Evolutionary conservation across 208 protist genomes (phyloP).

Genomic region (Trypanosoma caninum): DNA sequence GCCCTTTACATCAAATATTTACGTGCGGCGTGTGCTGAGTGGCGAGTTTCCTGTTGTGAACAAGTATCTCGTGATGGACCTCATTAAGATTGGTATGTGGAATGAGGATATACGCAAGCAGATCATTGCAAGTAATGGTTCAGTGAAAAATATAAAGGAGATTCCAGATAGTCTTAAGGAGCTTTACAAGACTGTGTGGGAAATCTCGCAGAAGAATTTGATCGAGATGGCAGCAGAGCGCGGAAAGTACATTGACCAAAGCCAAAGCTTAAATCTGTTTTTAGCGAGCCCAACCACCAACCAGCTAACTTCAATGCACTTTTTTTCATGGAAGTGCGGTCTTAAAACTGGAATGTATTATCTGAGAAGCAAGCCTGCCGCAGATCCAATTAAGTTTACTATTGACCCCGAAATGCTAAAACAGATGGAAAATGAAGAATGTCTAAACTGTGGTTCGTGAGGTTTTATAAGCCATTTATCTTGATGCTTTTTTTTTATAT

Average conservation of each 20-base stretch:
- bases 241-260: conserved; percentile 99
- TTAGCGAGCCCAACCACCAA: conserved; percentile 92
- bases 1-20: conserved; percentile 99
- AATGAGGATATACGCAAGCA: conserved; percentile 92
- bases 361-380: conserved; percentile 95
- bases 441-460: conserved; percentile 84
- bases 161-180: conserved; percentile 96
- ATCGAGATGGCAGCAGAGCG: conserved; percentile 99
- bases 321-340: conserved; percentile 97
- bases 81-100: conserved; percentile 95
- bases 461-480: too few species aligned
- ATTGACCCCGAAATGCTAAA: conserved; percentile 92
- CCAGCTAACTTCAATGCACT: conserved; percentile 99
- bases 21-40: conserved; percentile 96
- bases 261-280: conserved; percentile 98
- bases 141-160: conserved; percentile 89
- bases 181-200: conserved; percentile 99
- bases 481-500: neutral
- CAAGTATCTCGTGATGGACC: conserved; percentile 96
- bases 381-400: conserved; percentile 99
- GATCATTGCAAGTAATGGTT: conserved; percentile 96
- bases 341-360: conserved; percentile 99
- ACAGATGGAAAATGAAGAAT: conserved; percentile 78
- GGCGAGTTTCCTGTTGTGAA: conserved; percentile 99
- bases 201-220: conserved; percentile 96